Conservation (phyloP, 768 basidiomycete species). For the Russula vinacea region DNA sequence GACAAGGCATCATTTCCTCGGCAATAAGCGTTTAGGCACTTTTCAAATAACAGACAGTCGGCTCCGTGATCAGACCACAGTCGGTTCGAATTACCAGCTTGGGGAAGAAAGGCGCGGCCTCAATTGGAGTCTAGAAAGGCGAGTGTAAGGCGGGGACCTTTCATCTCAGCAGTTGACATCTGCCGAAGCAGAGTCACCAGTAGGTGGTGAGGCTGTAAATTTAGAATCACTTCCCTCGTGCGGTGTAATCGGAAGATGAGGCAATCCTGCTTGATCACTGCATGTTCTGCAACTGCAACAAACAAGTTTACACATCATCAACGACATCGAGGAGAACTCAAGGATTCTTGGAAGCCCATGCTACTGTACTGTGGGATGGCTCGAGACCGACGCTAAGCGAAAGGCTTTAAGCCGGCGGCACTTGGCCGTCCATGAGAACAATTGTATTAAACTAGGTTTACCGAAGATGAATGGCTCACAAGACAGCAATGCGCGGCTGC, state of each 20-base stretch:
- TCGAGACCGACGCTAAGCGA: slow-evolving; percentile 24
- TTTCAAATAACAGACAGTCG: slow-evolving; percentile 24
- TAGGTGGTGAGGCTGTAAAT: slow-evolving; percentile 17
- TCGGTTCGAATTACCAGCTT: slow-evolving; percentile 21
- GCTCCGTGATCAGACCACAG: slow-evolving; percentile 23
- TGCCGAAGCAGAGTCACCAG: slow-evolving; percentile 25
- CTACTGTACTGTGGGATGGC: slow-evolving; percentile 4
- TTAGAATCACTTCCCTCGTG: slow-evolving; percentile 13
- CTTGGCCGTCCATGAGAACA: slow-evolving; percentile 7
- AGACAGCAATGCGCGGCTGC: slow-evolving; percentile 22
- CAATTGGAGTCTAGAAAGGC: slow-evolving; percentile 16
- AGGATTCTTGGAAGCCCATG: slow-evolving; percentile 7
- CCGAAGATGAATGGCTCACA: slow-evolving; percentile 24
- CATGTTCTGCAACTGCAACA: background rate
- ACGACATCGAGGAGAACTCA: slow-evolving; percentile 19
- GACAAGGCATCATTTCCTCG: slow-evolving; percentile 17
- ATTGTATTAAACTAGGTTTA: slow-evolving; percentile 27
- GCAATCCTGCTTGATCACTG: slow-evolving; percentile 18
- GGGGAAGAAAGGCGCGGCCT: background rate
- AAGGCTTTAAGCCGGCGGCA: slow-evolving; percentile 27
- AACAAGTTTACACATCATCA: background rate
- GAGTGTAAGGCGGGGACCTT: slow-evolving; percentile 14
- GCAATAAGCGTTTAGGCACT: slow-evolving; percentile 29
- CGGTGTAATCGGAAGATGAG: slow-evolving; percentile 25
- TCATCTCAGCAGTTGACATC: slow-evolving; percentile 24